phyloP scores from a whole-genome alignment of 108 stramenopile genomes.

The Epithemia pelagica region DNA sequence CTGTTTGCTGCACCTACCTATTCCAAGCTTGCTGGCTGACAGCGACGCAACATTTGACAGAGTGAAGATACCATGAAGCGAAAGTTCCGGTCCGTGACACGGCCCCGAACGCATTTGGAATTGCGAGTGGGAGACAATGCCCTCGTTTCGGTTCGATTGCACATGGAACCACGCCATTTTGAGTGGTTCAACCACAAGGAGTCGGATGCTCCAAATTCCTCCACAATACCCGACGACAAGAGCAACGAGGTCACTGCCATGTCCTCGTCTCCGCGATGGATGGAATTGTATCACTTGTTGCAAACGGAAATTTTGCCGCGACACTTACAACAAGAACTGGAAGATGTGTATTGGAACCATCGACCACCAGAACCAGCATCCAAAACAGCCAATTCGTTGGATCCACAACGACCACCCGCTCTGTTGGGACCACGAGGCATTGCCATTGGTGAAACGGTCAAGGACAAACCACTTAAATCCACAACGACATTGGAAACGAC shows the following conservation, averaged over 20 bases:
- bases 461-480: background rate
- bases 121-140: background rate
- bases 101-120: background rate
- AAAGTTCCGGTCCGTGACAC: too few species aligned
- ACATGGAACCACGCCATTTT: background rate
- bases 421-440: background rate
- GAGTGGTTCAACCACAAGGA: background rate
- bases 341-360: background rate
- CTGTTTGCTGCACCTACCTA: too few species aligned
- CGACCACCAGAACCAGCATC: too few species aligned
- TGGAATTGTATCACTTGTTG: background rate
- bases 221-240: background rate
- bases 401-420: background rate
- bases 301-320: background rate
- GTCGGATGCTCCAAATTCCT: background rate
- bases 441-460: too few species aligned
- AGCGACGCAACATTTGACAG: too few species aligned
- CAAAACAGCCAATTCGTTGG: background rate
- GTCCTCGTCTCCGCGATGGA: background rate
- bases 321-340: background rate
- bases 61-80: too few species aligned
- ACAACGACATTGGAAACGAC: background rate
- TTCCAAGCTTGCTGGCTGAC: too few species aligned
- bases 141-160: background rate
- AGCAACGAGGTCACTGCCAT: background rate